A percentile compares a stretch with the other conserved stretches of the same genome.
Evolutionary conservation across 1,284 basidiomycete species (phyloP).

Genomic region (Bjerkandera adusta): DNA sequence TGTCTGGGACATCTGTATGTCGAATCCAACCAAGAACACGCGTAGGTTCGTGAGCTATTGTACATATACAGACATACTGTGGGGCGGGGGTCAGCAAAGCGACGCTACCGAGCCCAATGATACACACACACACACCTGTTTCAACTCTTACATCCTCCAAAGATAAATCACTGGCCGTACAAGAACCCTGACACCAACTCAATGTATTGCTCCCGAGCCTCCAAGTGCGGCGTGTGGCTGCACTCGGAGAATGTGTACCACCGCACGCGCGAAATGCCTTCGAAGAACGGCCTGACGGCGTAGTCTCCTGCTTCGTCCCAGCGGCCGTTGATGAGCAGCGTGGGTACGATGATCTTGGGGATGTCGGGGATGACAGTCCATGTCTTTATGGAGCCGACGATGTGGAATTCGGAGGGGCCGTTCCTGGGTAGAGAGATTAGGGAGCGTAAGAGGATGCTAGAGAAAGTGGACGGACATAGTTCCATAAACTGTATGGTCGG

Average conservation of each 20-base stretch:
- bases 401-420: slow-evolving; percentile 15
- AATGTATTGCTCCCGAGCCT: slow-evolving; percentile 29
- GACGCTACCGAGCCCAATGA: too few relatives aligned
- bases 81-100: too few relatives aligned
- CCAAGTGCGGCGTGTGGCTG: slow-evolving; percentile 29
- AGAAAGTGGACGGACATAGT: slow-evolving; percentile 7
- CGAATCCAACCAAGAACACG: too few relatives aligned
- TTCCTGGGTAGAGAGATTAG: slow-evolving; percentile 2
- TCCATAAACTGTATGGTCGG: slow-evolving; percentile 14
- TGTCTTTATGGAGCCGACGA: slow-evolving; percentile 16
- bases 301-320: slow-evolving; percentile 28
- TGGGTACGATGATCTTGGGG: slow-evolving; percentile 26
- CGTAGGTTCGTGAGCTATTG: too few relatives aligned
- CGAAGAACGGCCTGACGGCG: slow-evolving; percentile 25
- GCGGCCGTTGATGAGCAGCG: slow-evolving; percentile 30
- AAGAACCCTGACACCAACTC: slow-evolving; percentile 26
- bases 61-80: too few relatives aligned
- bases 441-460: not conserved
- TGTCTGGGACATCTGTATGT: too few relatives aligned
- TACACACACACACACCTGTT: too few relatives aligned
- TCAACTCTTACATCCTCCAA: too few relatives aligned
- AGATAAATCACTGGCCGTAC: not conserved
- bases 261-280: slow-evolving; percentile 24
- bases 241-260: slow-evolving; percentile 30
- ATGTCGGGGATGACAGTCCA: slow-evolving; percentile 30